phyloP scores from a whole-genome alignment of 495 filamentous ascomycete genomes.

The Pyrenula massariospora region DNA sequence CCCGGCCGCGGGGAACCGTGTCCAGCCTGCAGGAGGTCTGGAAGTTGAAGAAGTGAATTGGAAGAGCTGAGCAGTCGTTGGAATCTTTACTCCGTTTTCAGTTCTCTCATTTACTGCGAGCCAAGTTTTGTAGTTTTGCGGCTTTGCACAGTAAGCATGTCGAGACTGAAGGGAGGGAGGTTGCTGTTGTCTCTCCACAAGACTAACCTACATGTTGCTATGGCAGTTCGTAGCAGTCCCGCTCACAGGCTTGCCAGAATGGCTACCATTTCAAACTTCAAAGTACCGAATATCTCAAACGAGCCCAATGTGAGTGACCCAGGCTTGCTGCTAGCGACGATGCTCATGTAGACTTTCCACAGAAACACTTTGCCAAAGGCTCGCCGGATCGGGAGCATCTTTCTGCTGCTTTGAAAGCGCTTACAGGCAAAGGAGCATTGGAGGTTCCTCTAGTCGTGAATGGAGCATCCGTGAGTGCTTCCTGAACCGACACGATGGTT shows the following conservation, averaged over 20 bases:
- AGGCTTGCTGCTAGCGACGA: background rate
- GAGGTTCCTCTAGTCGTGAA: conserved; percentile 69
- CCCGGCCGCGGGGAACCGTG: background rate
- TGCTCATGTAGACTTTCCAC: conserved; percentile 1
- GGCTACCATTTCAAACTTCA: conserved; percentile 64
- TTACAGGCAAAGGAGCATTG: conserved; percentile 48
- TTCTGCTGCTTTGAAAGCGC: conserved; percentile 50
- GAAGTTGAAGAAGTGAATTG: no score
- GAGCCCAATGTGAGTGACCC: conserved; percentile 69
- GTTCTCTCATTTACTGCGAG: no score
- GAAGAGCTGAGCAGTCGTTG: no score
- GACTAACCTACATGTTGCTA: background rate
- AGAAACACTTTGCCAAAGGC: conserved; percentile 82
- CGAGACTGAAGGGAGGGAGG: background rate
- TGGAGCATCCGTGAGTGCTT: conserved; percentile 53
- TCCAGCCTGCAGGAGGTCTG: no score
- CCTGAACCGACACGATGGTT: no score
- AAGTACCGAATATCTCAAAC: conserved; percentile 75
- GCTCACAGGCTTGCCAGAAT: conserved; percentile 6
- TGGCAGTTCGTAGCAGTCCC: background rate
- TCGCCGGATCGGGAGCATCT: conserved; percentile 67
- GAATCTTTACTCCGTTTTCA: no score
- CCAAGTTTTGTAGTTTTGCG: no score
- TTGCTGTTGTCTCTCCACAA: background rate
- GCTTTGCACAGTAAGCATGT: background rate